Base-by-base conservation (phyloP, 2,329 filamentous ascomycete genomes). In the Verticillium albo-atrum region DNA sequence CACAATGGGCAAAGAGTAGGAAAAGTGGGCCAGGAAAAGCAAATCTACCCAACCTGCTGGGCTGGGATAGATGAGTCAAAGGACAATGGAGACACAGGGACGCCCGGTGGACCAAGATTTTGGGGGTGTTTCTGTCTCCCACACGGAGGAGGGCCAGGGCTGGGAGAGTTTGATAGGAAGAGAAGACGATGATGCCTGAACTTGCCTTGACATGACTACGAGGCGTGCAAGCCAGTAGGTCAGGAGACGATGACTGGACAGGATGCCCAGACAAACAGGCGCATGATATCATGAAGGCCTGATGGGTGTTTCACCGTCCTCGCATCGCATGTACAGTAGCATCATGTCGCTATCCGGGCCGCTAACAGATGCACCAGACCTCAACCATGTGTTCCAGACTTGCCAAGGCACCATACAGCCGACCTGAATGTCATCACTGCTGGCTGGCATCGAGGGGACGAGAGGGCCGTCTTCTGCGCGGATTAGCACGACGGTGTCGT, bases 11-110 rank as follows among this genome's bases (percentile, higher is more conserved):
- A 32, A 34, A 47, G 20, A 20, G n/a, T 23, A 20, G 6, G 20
- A 59, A 59, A 64, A 63, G 62, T 60, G 60, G 58, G 57, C 57
- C 57, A 25, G 28, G 20, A 62, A 57, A 63, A 63, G 61, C 61
- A 63, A 62, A 57, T 52, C 57, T 63, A 60, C 61, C 61, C 61
- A 63, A 63, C 60, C 61, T 51, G 61, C 59, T 53, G 55, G 60
- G 60, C 61, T 57, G 61, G 57, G 60, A 53, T 32, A n/a, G 61
- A 62, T 63, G 61, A 63, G 61, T 63, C 61, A 63, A 62, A 34
- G 20, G 52, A n/a, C 15, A 6, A 54, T 10, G 25, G 30, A 6
- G 52, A 54, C 7, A 54, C 20, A 28, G 17, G 26, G 23, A 54
- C 10, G 51, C 14, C n/a, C 15, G 17, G 27, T n/a, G 52, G 52